These are phyloP conservation scores for Fusarium veterinarium DNA, from an alignment of 2,329 filamentous ascomycete genomes.

Conservation along the genomic window DNA sequence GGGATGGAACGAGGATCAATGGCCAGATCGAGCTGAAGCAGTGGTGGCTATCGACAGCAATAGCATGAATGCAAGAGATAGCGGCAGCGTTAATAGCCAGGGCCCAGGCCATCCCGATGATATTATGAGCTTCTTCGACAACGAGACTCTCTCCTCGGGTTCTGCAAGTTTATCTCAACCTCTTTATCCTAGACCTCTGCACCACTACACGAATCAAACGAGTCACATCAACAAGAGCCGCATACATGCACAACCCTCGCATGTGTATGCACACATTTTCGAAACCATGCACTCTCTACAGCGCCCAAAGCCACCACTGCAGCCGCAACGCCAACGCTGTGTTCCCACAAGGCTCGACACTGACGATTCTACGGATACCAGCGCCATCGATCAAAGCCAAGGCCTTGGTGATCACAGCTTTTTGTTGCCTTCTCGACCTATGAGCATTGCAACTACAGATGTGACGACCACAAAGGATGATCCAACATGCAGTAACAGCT, in stretches of 20 bases:
- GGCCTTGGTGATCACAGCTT: conserved; percentile 40
- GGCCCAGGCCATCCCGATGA: conserved; percentile 34
- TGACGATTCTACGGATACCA: conserved; percentile 15
- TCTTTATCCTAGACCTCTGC: conserved; percentile 34
- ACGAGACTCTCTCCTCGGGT: conserved; percentile 42
- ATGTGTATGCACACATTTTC: conserved; percentile 34
- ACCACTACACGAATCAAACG: conserved; percentile 29
- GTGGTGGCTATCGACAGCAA: conserved; percentile 25
- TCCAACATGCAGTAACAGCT: conserved; percentile 9
- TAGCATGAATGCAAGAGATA: conserved; percentile 26
- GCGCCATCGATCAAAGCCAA: conserved; percentile 14
- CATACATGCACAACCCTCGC: conserved; percentile 30
- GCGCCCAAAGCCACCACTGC: conserved; percentile 27
- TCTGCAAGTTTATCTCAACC: conserved; percentile 36
- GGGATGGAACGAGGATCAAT: conserved; percentile 35
- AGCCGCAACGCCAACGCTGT: conserved; percentile 21
- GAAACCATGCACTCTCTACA: conserved; percentile 33
- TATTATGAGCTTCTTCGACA: conserved; percentile 45
- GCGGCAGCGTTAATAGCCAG: conserved; percentile 29
- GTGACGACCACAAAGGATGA: conserved; percentile 23
- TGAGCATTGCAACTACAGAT: conserved; percentile 39
- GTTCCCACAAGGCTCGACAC: conserved; percentile 28
- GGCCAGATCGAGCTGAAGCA: conserved; percentile 24
- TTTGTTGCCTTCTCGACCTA: conserved; percentile 40
- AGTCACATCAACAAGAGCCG: conserved; percentile 22